Base-by-base conservation (phyloP, 305 asterid genomes). In the Solanum hybrid region DNA sequence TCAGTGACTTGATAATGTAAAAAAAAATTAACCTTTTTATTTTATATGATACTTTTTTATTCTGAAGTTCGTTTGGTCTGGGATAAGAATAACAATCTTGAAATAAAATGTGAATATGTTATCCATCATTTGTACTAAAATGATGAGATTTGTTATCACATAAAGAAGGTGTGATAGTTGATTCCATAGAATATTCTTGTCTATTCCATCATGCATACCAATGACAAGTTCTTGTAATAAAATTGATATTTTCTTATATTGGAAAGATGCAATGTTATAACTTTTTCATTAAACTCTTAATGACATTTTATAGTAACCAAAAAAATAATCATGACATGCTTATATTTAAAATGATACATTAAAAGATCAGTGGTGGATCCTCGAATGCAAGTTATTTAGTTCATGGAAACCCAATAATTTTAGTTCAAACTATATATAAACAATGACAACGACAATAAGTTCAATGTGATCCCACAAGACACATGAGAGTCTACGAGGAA, bases 381-480 rank as follows among this genome's bases (percentile, higher is more conserved):
- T 5, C 17, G 3, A 72, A 7, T 31, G 24, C 6, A 75, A 75
- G 5, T 3, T 29, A 29, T 60, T 73, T 7, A 37, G 12, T 72
- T 27, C 5, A 6, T 16, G 9, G 0, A 2, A 75, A 75, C 0
- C 20, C 4, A 16, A 7, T 31, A 75, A 0, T 1, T 31, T 75
- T 16, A 6, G 24, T 16, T 16, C n/a, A 13, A 75, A 31, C 1
- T 75, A 8, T 31, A 27, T 12, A 24, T 5, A 69, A 4, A 69
- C 1, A 69, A 69, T 9, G 1, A 51, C 10, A 6, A 1, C 1
- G 10, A 51, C 10, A 16, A 51, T 8, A 51, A 51, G n/a, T 51
- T 51, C 0, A 51, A 6, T 51, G n/a, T 51, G n/a, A 51, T 51
- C 66, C 66, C 66, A 16, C 66, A 17, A 51, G 4, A 51, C 2